Percentiles rank a stretch among this genome's conserved stretches.
phyloP scores from a whole-genome alignment of 1,284 basidiomycete species.

The Ustilago loliicola region DNA sequence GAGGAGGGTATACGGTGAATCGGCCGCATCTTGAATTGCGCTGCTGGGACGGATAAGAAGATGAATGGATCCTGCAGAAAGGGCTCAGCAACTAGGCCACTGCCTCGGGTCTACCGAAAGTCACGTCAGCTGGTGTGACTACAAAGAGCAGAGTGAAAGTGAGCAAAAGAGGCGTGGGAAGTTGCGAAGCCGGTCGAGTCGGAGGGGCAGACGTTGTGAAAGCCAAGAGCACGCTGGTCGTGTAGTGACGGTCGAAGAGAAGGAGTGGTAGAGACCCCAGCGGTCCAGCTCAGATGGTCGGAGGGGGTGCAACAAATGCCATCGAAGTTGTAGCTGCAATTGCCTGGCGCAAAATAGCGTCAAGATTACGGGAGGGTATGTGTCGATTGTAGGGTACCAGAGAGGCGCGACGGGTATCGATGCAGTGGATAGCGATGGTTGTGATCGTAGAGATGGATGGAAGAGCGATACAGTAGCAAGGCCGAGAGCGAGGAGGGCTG shows the following conservation, averaged over 20 bases:
- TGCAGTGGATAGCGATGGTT: too few relatives aligned
- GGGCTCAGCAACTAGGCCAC: neutral
- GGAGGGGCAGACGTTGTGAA: neutral
- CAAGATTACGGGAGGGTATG: neutral
- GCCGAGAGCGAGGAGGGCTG: neutral
- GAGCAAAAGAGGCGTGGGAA: neutral
- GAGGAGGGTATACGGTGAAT: constrained; percentile 46
- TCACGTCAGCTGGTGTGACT: neutral
- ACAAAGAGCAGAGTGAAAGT: neutral
- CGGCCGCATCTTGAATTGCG: constrained; percentile 8
- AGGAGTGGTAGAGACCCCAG: neutral
- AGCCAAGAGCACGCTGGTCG: neutral
- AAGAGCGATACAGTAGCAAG: neutral
- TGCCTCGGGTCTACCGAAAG: neutral
- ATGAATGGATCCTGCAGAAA: neutral
- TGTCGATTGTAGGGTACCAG: neutral
- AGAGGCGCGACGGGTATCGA: neutral
- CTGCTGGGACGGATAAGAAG: neutral
- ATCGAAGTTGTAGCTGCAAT: neutral
- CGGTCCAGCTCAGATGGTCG: neutral
- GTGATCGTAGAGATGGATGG: neutral
- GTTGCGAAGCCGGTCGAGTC: neutral
- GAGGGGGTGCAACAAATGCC: neutral
- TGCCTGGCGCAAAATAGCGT: neutral
- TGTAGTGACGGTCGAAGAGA: neutral